phyloP scores from a whole-genome alignment of 2,329 filamentous ascomycete genomes.

The Domatiomyces catenatus region DNA sequence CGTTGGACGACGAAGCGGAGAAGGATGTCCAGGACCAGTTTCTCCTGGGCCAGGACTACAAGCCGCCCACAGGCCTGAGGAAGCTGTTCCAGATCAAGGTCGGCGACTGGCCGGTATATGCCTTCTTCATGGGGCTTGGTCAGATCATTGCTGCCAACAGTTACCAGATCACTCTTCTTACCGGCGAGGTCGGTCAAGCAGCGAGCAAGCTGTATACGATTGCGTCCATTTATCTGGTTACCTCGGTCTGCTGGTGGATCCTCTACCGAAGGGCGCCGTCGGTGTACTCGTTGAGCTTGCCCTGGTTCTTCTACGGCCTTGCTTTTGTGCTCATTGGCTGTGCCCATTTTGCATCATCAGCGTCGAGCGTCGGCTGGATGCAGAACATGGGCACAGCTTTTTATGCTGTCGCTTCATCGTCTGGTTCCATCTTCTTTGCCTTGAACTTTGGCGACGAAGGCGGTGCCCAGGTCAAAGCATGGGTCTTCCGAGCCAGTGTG shows the following conservation, averaged over 20 bases:
- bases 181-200: constrained; percentile 45
- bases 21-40: constrained; percentile 35
- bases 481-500: constrained; percentile 51
- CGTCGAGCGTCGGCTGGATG: constrained; percentile 33
- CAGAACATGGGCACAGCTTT: constrained; percentile 46
- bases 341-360: constrained; percentile 37
- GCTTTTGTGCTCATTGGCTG: constrained; percentile 50
- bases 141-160: constrained; percentile 52
- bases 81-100: constrained; percentile 42
- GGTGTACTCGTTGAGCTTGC: constrained; percentile 41
- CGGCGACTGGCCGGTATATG: constrained; percentile 50
- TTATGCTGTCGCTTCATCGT: constrained; percentile 48
- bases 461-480: constrained; percentile 46
- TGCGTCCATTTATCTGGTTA: constrained; percentile 42
- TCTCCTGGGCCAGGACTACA: constrained; percentile 40
- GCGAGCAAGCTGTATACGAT: constrained; percentile 46
- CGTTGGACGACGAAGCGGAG: constrained; percentile 2
- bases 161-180: constrained; percentile 53
- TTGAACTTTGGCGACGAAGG: constrained; percentile 53
- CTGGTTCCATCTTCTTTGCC: constrained; percentile 50
- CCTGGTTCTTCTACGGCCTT: constrained; percentile 48
- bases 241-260: constrained; percentile 48
- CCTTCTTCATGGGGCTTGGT: constrained; percentile 44
- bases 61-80: constrained; percentile 40
- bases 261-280: constrained; percentile 44